Percentiles rank a stretch among this genome's conserved stretches.
Conservation (phyloP, 202 grass and related monocot genomes). For the Setaria viridis region DNA sequence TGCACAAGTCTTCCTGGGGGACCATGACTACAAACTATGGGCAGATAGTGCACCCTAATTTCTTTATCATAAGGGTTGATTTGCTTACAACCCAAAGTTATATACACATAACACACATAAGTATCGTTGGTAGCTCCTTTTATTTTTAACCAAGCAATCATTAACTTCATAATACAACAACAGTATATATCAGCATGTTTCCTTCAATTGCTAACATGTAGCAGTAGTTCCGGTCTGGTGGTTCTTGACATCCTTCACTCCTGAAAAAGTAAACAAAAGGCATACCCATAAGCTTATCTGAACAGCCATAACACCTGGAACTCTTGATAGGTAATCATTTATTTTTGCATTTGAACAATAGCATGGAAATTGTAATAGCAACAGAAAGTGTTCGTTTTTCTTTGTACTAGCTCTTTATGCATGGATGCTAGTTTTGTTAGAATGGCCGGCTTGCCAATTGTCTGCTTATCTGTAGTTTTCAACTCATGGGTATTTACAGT, state of each 20-base stretch:
- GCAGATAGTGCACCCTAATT: slow-evolving; percentile 2
- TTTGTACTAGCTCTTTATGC: background rate
- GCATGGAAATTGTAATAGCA: background rate
- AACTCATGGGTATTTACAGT: slow-evolving; percentile 12
- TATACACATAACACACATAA: slow-evolving; percentile 7
- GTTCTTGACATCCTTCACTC: slow-evolving; percentile 41
- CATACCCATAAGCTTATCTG: background rate
- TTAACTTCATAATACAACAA: slow-evolving; percentile 16
- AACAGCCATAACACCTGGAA: background rate
- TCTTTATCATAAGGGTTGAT: slow-evolving; percentile 23
- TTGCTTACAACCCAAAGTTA: slow-evolving; percentile 16
- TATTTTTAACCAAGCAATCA: slow-evolving; percentile 44
- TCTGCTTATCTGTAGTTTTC: slow-evolving; percentile 8
- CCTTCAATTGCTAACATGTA: slow-evolving; percentile 43
- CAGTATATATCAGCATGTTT: slow-evolving; percentile 16
- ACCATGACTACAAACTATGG: background rate
- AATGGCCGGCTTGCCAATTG: background rate
- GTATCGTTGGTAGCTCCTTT: slow-evolving; percentile 7
- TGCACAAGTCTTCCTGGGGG: background rate
- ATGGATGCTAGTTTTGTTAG: slow-evolving; percentile 24
- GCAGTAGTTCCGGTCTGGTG: slow-evolving; percentile 4
- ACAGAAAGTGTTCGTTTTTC: background rate
- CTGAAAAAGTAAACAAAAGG: slow-evolving; percentile 32
- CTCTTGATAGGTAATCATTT: background rate
- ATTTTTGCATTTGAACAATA: slow-evolving; percentile 12